Base-by-base conservation (phyloP, 208 protist genomes). In the Wallacemonas sp. region DNA sequence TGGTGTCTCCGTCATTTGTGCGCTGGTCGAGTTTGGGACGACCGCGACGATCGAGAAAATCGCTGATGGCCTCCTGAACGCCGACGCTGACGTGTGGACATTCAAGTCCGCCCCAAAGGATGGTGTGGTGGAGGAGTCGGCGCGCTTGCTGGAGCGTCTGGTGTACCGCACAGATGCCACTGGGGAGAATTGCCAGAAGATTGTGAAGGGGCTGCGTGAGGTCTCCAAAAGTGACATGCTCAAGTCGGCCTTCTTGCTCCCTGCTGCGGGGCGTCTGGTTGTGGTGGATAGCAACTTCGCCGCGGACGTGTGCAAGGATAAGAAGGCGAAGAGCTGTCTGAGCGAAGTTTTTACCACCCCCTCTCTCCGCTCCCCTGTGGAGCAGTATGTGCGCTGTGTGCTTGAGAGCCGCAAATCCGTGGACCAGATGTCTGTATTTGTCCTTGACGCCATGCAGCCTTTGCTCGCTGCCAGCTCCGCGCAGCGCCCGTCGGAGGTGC, bases 11-110 rank as follows among this genome's bases (percentile, higher is more conserved):
- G 87, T 96, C 52, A 63, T 96, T 30, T 83, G 71, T 14, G 75
- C 87, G 16, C 72, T 96, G 54, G 80, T 96, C 26, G 73, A 78
- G 23, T 93, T 87, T 72, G 87, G 90, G 39, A 96, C 90, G 16
- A 39, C 68, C 2, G 44, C 46, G 1, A 93, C 90, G 26, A 83
- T 96, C 14, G 73, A 92, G 23, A 46, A 57, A 9, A 26, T 96
- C 12, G 30, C 74, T 19, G 52, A 52, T 21, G 62, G 70, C 29
- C 55, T 92, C 6, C 8, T 80, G 2, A 32, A 34, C 8, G 65
- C 39, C 11, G 67, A 84, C 63, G 39, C 68, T 4, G 61, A 55
- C 8, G 26, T 87, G 26, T 87, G 83, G 76, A 70, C 66, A 1
- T 73, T 87, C 49, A 61, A 64, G 54, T 68, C 48, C 8, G 29